Evolutionary conservation across 768 basidiomycete genomes (phyloP).

Genomic region (Pleurotus pulmonarius): DNA sequence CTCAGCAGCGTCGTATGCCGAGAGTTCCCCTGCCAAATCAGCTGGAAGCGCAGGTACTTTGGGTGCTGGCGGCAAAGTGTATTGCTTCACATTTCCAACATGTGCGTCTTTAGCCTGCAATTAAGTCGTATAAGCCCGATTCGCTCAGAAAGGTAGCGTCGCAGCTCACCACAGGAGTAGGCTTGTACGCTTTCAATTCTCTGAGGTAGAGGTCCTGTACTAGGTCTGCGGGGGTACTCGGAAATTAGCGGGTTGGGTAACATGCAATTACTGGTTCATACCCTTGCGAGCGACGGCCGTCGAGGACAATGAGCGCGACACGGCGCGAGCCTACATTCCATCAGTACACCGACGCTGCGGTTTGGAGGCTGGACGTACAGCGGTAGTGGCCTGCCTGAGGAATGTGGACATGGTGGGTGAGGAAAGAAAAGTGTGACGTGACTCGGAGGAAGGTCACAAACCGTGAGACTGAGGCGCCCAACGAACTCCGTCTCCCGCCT

Average conservation of each 20-base stretch:
- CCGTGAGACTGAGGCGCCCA: conserved; percentile 13
- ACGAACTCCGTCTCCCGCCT: conserved; percentile 19
- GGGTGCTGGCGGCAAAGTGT: conserved; percentile 71
- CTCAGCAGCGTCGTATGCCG: conserved; percentile 81
- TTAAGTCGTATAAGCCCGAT: neutral
- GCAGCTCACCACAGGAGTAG: conserved; percentile 61
- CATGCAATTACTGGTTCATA: conserved; percentile 28
- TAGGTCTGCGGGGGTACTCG: conserved; percentile 66
- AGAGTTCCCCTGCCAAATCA: conserved; percentile 85
- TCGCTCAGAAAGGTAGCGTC: neutral
- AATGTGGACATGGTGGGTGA: conserved; percentile 61
- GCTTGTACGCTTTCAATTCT: conserved; percentile 89
- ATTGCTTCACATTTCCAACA: conserved; percentile 81
- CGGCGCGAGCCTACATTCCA: conserved; percentile 44
- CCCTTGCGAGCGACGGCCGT: conserved; percentile 63
- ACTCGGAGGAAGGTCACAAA: conserved; percentile 27
- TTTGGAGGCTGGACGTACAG: conserved; percentile 31
- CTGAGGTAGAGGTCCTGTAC: conserved; percentile 90
- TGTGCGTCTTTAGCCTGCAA: conserved; percentile 85
- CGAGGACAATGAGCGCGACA: conserved; percentile 55
- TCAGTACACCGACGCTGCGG: neutral
- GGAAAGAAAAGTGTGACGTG: conserved; percentile 43
- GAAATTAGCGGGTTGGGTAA: conserved; percentile 18
- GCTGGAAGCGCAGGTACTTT: conserved; percentile 70
- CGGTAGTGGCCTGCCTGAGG: conserved; percentile 54